Percentiles rank a stretch among this genome's conserved stretches.
Evolutionary conservation across 1,284 basidiomycete species (phyloP).

Genomic region (Austropuccinia psidii): DNA sequence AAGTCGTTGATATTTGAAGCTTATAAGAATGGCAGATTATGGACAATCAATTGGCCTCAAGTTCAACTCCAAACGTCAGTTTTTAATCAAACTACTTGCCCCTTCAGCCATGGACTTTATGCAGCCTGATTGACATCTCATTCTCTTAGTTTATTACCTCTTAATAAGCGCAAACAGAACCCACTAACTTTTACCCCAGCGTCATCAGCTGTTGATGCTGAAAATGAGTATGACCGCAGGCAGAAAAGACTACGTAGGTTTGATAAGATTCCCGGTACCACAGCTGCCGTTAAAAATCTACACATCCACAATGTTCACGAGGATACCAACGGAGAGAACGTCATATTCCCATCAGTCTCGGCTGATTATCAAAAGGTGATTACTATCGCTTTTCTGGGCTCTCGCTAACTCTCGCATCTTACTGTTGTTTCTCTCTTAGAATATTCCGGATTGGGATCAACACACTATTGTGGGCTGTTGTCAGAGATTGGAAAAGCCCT

Average conservation of each 20-base stretch:
- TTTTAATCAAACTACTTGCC: conserved; percentile 33
- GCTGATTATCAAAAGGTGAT: conserved; percentile 27
- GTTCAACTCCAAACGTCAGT: conserved; percentile 69
- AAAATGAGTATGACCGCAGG: conserved; percentile 42
- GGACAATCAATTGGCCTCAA: conserved; percentile 78
- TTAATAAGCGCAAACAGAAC: conserved; percentile 57
- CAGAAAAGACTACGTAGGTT: conserved; percentile 46
- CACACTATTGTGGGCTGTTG: conserved; percentile 89
- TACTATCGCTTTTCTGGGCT: neutral
- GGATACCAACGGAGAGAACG: conserved; percentile 1
- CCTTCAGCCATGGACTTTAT: conserved; percentile 39
- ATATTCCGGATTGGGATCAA: conserved; percentile 93
- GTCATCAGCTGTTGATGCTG: conserved; percentile 12
- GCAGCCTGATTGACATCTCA: conserved; percentile 37
- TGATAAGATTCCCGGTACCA: conserved; percentile 42
- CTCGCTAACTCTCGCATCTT: neutral
- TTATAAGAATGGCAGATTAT: conserved; percentile 60
- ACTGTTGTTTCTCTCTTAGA: conserved; percentile 54
- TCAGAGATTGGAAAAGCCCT: conserved; percentile 85
- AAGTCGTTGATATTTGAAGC: conserved; percentile 49
- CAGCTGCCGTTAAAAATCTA: conserved; percentile 40
- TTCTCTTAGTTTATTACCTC: conserved; percentile 58
- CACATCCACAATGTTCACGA: conserved; percentile 40
- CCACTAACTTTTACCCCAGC: conserved; percentile 4
- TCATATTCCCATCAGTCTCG: conserved; percentile 7